These are phyloP conservation scores for Saturnispora saitoi DNA, from an alignment of 805 yeast genomes.

Conservation along the genomic window DNA sequence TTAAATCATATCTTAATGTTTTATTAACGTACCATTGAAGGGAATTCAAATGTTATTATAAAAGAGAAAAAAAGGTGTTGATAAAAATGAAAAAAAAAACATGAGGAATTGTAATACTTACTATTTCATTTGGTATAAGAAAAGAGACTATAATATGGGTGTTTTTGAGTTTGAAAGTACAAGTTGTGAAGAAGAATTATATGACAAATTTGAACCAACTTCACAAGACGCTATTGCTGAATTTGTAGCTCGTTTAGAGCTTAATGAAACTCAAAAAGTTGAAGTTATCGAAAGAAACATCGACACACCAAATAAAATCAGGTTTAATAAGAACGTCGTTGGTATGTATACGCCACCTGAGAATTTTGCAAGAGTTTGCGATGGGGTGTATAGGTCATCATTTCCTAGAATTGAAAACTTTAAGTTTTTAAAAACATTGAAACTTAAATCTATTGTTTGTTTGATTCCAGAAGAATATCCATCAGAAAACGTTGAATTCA, in stretches of 20 bases:
- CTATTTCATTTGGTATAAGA: background rate
- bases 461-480: slow-evolving; percentile 92
- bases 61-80: background rate
- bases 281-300: background rate
- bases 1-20: background rate
- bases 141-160: background rate
- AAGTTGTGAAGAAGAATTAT: slow-evolving; percentile 23
- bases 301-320: slow-evolving; percentile 6
- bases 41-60: background rate
- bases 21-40: background rate
- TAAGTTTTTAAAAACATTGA: slow-evolving; percentile 50
- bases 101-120: background rate
- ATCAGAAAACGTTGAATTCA: slow-evolving; percentile 56
- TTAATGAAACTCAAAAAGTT: background rate
- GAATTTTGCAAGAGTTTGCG: slow-evolving; percentile 79
- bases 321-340: slow-evolving; percentile 6
- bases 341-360: slow-evolving; percentile 61
- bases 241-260: slow-evolving; percentile 8
- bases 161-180: slow-evolving; percentile 7
- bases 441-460: slow-evolving; percentile 68
- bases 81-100: background rate
- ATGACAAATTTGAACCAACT: slow-evolving; percentile 26
- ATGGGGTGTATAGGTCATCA: slow-evolving; percentile 74
- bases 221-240: slow-evolving; percentile 17
- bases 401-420: slow-evolving; percentile 86